A percentile compares a stretch with the other conserved stretches of the same genome.
Evolutionary conservation across 768 basidiomycete species (phyloP).

Genomic region (Hypholoma fasciculare): DNA sequence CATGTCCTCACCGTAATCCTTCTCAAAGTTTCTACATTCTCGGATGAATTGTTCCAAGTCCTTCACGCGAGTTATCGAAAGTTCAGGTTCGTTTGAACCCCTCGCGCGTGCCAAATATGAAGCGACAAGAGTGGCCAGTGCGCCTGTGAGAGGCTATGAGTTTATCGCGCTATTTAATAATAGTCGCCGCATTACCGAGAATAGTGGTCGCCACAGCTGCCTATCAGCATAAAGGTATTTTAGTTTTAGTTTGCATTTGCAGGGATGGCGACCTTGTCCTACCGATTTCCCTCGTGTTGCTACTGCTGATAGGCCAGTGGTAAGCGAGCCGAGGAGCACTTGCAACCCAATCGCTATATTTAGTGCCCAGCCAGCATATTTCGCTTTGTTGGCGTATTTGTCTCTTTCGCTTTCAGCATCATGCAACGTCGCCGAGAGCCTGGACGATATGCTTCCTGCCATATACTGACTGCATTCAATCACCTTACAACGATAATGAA

Average conservation of each 20-base stretch:
- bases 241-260: not conserved
- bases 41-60: conserved; percentile 70
- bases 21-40: conserved; percentile 53
- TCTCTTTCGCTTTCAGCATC: conserved; percentile 40
- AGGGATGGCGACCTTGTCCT: conserved; percentile 6
- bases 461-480: not conserved
- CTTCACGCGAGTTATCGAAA: conserved; percentile 52
- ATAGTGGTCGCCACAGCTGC: conserved; percentile 35
- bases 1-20: conserved; percentile 53
- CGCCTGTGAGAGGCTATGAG: conserved; percentile 37
- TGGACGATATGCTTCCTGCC: not conserved
- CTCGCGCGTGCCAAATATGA: conserved; percentile 72
- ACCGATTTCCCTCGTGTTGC: conserved; percentile 40
- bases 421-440: not conserved
- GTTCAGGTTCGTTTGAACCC: conserved; percentile 70
- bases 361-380: conserved; percentile 32
- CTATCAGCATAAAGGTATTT: conserved; percentile 15
- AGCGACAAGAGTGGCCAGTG: conserved; percentile 67
- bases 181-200: conserved; percentile 27
- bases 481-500: too few species aligned
- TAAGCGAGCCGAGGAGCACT: conserved; percentile 64
- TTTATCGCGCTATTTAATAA: not conserved
- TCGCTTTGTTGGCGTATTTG: conserved; percentile 48
- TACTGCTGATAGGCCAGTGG: conserved; percentile 58
- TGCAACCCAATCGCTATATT: conserved; percentile 60